Base-by-base conservation (phyloP, 1,139 yeast genomes). In the Debaryomyces singareniensis region DNA sequence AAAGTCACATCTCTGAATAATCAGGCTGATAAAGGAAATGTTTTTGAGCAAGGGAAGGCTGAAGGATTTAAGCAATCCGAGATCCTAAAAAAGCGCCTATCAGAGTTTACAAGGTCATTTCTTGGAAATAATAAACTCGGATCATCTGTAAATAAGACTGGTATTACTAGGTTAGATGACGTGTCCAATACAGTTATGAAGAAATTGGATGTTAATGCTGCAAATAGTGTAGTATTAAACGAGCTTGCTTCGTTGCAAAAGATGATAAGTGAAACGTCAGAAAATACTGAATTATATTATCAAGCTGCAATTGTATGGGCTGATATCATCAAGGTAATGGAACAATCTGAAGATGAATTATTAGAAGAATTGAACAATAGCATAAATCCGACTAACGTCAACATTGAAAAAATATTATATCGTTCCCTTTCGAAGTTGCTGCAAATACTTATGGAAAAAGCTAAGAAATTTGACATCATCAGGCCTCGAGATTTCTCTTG, bases 21-120 rank as follows among this genome's bases (percentile, higher is more conserved):
- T n/a, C n/a, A n/a, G n/a, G n/a, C n/a, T n/a, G n/a, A n/a, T n/a
- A n/a, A n/a, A n/a, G n/a, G 9, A 9, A 23, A 23, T 2, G 49
- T 71, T 1, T 66, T 53, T 31, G 58, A 60, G 22, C 45, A 45
- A 31, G 72, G 72, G 4, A 63, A 49, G 35, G 49, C 48, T 9
- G 50, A 44, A 26, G 71, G 71, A 0, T 39, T 57, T 2, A 42
- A 52, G 25, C 58, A 50, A 37, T 54, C 68, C 3, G 43, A 35
- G 12, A 36, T 33, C 5, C 36, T 65, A 15, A 59, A 53, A 28
- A 41, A 33, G 4, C 53, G 49, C 16, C 31, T 41, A 28, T 40
- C 30, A 20, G 41, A 22, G 31, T 16, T 36, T 26, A n/a, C 34
- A 11, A 28, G 29, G 9, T 13, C 29, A 10, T 20, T 31, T 10